Base-by-base conservation (phyloP, 2,329 filamentous ascomycete species). In the Hypoxylon sp. region DNA sequence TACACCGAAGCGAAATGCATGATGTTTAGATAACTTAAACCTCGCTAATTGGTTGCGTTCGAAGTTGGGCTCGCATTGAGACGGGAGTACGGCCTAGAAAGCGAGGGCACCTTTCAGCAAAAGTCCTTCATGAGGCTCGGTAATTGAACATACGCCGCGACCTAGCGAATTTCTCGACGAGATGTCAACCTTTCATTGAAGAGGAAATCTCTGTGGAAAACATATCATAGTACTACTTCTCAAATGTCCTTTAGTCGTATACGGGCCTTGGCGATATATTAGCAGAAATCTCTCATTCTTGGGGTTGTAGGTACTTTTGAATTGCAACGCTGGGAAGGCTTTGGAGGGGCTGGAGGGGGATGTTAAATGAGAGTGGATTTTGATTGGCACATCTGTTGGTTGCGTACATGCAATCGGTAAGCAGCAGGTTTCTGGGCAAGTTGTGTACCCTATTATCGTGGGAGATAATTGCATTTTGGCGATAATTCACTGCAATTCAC, bases 401-500 rank as follows among this genome's bases (percentile, higher is more conserved):
- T 32, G 52, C 23, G 41, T 9, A 30, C 21, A 63, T 61, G 57
- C 43, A 52, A 47, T 48, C 53, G 29, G 55, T 65, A 65, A 68
- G 57, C 58, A 68, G n/a, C n/a, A n/a, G n/a, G n/a, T n/a, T n/a
- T 34, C 58, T 63, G 32, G 27, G 39, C 30, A 56, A n/a, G 32
- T 21, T 0, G 30, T 37, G 34, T 46, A 50, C 41, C 48, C 45
- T 52, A 64, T 64, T 53, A 56, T 43, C n/a, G 27, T 45, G 8
- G n/a, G 23, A 50, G 21, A 50, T 30, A 39, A 45, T 50, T 57
- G 43, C 37, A 27, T 60, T 55, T 50, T 34, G 5, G 39, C 11
- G 34, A 43, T 16, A 5, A 12, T 46, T 27, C 30, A 25, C 39
- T 47, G 27, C 37, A 5, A 12, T 46, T 27, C 30, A 25, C 39